Base-by-base conservation (phyloP, 495 filamentous ascomycete species). In the Viridothelium virens region DNA sequence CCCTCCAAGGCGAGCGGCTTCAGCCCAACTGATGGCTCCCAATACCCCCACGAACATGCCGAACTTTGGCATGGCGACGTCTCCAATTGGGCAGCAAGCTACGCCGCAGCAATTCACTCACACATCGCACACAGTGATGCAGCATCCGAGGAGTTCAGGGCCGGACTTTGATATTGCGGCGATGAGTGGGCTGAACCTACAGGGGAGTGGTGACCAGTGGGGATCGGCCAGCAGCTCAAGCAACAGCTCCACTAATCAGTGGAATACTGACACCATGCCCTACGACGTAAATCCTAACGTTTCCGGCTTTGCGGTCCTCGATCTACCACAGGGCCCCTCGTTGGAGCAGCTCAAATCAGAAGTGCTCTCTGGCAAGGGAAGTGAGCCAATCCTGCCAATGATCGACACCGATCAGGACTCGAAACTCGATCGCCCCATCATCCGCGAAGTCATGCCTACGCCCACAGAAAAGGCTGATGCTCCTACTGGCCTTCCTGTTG, bases 251-350 rank as follows among this genome's bases (percentile, higher is more conserved):
- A 14, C 5, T 6, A 31, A 2, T 59, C 53, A 31, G 14, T 59
- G 53, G 53, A 81, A 79, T 68, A 78, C 72, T 64, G 80, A 78
- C 50, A 87, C 82, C 78, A 84, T 83, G 72, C 77, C 79, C 50
- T 81, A 78, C 48, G 81, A 82, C 67, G 84, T 77, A 67, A 87
- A 86, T 72, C n/a, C n/a, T n/a, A 87, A 90, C 69, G 84, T 90
- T 11, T 85, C 87, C 53, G 89, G 96, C 53, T 97, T 87, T 70
- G 84, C 91, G 62, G 86, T 96, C n/a, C 75, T 88, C 18, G 85
- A 89, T 59, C 80, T 95, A 18, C 90, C 91, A 11, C 81, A 88
- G 68, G 83, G 87, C 2, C 87, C 88, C 37, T 59, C 53, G 2
- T 31, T 59, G 3, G 53, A 59, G 6, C 3, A 59, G 4, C 53